Percentiles rank a stretch among this genome's conserved stretches.
Evolutionary conservation across 306 rosid genomes (phyloP).

Genomic region (Gastrolobium villosum): DNA sequence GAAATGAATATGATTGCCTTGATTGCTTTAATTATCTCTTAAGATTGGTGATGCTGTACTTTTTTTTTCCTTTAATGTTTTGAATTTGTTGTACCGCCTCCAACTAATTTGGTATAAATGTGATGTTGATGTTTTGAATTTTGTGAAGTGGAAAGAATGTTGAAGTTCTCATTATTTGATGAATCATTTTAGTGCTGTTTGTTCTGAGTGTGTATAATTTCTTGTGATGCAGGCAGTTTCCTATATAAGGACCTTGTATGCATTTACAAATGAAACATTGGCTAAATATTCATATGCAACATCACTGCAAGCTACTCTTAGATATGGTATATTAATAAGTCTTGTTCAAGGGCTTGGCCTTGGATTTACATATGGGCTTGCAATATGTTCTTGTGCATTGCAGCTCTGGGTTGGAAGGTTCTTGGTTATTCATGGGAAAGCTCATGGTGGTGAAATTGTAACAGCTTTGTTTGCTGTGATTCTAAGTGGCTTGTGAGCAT

Average conservation of each 20-base stretch:
- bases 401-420: conserved; percentile 99
- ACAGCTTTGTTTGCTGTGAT: conserved; percentile 96
- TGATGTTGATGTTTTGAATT: conserved; percentile 28
- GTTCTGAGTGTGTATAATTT: conserved; percentile 49
- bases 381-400: conserved; percentile 98
- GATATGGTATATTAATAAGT: conserved; percentile 98
- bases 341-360: conserved; percentile 99
- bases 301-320: conserved; percentile 96
- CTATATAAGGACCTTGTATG: conserved; percentile 86
- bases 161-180: conserved; percentile 39
- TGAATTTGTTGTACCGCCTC: not conserved
- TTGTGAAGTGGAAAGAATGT: conserved; percentile 29
- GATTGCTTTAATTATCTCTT: conserved; percentile 35
- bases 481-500: conserved; percentile 98
- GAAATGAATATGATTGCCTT: conserved; percentile 12
- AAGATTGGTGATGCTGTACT: conserved; percentile 23
- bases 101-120: no score
- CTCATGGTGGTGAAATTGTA: conserved; percentile 97
- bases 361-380: conserved; percentile 99
- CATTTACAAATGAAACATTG: conserved; percentile 96
- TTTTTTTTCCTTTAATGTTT: conserved; percentile 35
- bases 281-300: conserved; percentile 99
- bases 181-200: conserved; percentile 25
- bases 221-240: conserved; percentile 90
- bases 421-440: conserved; percentile 64